Evolutionary conservation across 2,329 filamentous ascomycete species (phyloP).

Genomic region (Coniochaeta sp.): DNA sequence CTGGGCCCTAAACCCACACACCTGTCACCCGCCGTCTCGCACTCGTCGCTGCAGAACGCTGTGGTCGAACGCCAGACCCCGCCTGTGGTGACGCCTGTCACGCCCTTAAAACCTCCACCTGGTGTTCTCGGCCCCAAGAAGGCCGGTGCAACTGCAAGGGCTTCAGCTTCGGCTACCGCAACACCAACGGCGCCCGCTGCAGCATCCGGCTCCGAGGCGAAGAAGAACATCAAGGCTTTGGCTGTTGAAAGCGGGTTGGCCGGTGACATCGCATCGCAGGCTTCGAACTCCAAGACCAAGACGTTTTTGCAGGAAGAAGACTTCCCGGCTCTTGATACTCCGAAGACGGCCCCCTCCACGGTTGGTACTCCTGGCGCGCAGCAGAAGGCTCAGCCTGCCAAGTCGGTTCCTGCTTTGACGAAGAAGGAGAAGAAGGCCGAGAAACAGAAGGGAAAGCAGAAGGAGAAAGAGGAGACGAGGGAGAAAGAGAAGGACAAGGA

Average conservation of each 20-base stretch:
- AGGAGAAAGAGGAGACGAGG: slow-evolving; percentile 5
- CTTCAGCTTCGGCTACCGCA: slow-evolving; percentile 2
- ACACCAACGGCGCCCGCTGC: neutral
- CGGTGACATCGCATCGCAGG: slow-evolving; percentile 33
- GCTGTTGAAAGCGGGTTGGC: slow-evolving; percentile 39
- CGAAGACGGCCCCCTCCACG: slow-evolving; percentile 28
- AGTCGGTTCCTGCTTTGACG: slow-evolving; percentile 23
- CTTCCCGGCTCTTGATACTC: slow-evolving; percentile 51
- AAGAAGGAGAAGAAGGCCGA: slow-evolving; percentile 26
- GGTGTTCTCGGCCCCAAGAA: slow-evolving; percentile 15
- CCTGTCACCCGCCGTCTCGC: slow-evolving; percentile 22
- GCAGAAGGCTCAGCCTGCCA: slow-evolving; percentile 27
- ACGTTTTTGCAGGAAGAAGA: slow-evolving; percentile 52
- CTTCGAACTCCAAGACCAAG: slow-evolving; percentile 26
- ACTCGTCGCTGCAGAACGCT: slow-evolving; percentile 12
- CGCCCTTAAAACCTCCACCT: slow-evolving; percentile 10
- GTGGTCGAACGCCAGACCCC: slow-evolving; percentile 16
- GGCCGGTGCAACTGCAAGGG: slow-evolving; percentile 10
- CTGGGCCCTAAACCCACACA: slow-evolving; percentile 32
- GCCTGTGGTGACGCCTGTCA: slow-evolving; percentile 23
- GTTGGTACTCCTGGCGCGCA: slow-evolving; percentile 24
- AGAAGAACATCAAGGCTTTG: slow-evolving; percentile 30
- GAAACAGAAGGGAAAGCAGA: slow-evolving; percentile 13
- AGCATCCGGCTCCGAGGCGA: slow-evolving; percentile 11
- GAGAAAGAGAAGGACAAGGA: slow-evolving; percentile 7